These are phyloP conservation scores for Eimeria maxima DNA, from an alignment of 169 alveolate species.

Conservation along the genomic window DNA sequence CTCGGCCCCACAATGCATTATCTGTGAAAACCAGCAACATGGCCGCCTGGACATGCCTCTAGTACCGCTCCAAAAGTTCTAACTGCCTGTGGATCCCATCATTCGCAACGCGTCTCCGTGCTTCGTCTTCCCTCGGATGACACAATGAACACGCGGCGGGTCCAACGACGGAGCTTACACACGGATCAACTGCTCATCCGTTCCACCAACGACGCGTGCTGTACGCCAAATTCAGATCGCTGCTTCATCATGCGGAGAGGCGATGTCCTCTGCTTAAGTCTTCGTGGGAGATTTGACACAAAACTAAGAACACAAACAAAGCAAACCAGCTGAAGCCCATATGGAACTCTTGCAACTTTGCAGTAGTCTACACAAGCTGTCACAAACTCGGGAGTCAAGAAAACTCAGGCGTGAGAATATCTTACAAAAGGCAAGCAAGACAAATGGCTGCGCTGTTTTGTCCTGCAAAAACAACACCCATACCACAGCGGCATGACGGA, in stretches of 20 bases:
- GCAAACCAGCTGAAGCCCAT: background rate
- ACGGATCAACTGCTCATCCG: slow-evolving; percentile 66
- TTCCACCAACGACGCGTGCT: slow-evolving; percentile 47
- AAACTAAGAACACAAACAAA: slow-evolving; percentile 34
- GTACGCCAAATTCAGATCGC: slow-evolving; percentile 34
- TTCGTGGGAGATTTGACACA: slow-evolving; percentile 78
- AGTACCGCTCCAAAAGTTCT: slow-evolving; percentile 58
- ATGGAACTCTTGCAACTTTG: background rate
- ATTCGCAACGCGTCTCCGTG: slow-evolving; percentile 47
- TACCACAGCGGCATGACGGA: background rate
- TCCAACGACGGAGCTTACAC: slow-evolving; percentile 52
- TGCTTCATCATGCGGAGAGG: slow-evolving; percentile 43
- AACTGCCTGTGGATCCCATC: slow-evolving; percentile 43
- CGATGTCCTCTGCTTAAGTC: slow-evolving; percentile 59
- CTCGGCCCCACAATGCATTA: slow-evolving; percentile 22
- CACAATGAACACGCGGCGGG: slow-evolving; percentile 53
- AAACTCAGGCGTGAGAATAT: background rate
- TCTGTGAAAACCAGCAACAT: slow-evolving; percentile 27
- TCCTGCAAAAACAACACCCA: slow-evolving; percentile 57
- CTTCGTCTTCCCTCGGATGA: slow-evolving; percentile 51
- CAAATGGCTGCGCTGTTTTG: slow-evolving; percentile 77
- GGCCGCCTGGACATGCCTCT: background rate
- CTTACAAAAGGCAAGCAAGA: slow-evolving; percentile 80
- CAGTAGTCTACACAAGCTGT: background rate
- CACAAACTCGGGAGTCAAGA: background rate